These are phyloP conservation scores for Penicillium flavigenum DNA, from an alignment of 495 filamentous ascomycete species.

Conservation along the genomic window DNA sequence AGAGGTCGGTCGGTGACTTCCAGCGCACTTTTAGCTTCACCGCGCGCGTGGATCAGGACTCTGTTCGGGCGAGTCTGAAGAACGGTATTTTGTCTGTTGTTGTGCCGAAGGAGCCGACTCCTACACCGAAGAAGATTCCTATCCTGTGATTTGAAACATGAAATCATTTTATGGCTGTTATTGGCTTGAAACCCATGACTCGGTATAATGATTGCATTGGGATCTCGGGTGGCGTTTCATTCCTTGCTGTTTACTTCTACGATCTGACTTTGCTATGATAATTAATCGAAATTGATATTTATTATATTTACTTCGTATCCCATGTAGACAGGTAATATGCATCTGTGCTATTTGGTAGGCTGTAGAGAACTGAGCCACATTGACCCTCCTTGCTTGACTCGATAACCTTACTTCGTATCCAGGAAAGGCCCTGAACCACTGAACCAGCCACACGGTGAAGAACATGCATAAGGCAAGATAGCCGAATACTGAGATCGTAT, in stretches of 20 bases:
- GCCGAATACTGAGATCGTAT: constrained; percentile 3
- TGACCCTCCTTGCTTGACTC: constrained; percentile 10
- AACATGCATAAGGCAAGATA: neutral
- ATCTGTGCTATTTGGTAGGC: neutral
- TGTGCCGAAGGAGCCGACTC: constrained; percentile 72
- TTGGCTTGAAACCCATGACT: neutral
- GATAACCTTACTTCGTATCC: neutral
- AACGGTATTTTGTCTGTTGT: constrained; percentile 70
- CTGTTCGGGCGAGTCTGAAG: constrained; percentile 70
- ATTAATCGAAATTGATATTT: constrained; percentile 2
- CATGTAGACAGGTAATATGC: constrained; percentile 6
- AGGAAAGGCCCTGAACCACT: neutral
- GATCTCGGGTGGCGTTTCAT: constrained; percentile 2
- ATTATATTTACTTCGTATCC: neutral
- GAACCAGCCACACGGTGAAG: neutral
- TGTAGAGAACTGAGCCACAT: neutral
- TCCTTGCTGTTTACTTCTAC: neutral
- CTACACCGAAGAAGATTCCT: constrained; percentile 52
- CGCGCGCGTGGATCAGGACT: constrained; percentile 68
- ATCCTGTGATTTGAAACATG: constrained; percentile 46
- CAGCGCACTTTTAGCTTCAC: constrained; percentile 77
- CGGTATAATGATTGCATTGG: constrained; percentile 3
- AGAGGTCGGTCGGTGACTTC: constrained; percentile 81
- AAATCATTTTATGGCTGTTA: neutral
- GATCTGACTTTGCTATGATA: neutral